A percentile compares a stretch with the other conserved stretches of the same genome.
These are phyloP conservation scores for Linnemannia hyalina DNA, from an alignment of 192 early-diverging fungal genomes.

Conservation along the genomic window DNA sequence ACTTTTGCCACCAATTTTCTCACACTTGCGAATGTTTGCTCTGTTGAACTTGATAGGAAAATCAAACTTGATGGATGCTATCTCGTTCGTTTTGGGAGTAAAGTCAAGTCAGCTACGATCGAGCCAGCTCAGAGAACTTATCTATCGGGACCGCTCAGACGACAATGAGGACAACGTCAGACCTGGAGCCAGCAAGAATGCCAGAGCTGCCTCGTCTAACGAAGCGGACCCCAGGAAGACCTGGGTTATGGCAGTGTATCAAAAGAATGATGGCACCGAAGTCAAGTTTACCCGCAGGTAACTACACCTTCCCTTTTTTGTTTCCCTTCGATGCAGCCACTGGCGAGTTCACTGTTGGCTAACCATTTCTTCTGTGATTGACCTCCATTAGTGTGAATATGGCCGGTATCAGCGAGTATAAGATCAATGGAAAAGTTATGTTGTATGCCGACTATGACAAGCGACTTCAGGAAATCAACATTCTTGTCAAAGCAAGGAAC, in stretches of 20 bases:
- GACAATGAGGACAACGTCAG: slow-evolving; percentile 59
- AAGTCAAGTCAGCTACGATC: slow-evolving; percentile 94
- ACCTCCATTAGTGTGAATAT: slow-evolving; percentile 61
- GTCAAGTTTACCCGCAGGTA: slow-evolving; percentile 82
- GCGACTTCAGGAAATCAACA: slow-evolving; percentile 86
- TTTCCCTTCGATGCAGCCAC: background rate
- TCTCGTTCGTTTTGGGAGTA: slow-evolving; percentile 98
- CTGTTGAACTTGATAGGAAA: slow-evolving; percentile 71
- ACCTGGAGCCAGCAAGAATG: slow-evolving; percentile 45
- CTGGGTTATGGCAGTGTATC: slow-evolving; percentile 89
- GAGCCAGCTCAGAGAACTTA: slow-evolving; percentile 87
- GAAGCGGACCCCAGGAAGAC: slow-evolving; percentile 64
- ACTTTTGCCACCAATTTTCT: slow-evolving; percentile 39
- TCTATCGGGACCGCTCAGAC: slow-evolving; percentile 81
- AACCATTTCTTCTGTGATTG: background rate
- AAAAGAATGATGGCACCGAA: slow-evolving; percentile 71
- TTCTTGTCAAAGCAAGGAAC: slow-evolving; percentile 95
- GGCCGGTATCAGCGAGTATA: slow-evolving; percentile 88
- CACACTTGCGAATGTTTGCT: background rate
- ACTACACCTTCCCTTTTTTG: background rate
- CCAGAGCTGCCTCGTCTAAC: slow-evolving; percentile 15
- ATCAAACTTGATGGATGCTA: slow-evolving; percentile 99
- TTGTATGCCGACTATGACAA: slow-evolving; percentile 82
- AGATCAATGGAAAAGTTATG: slow-evolving; percentile 83
- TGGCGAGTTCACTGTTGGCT: background rate